phyloP scores from a whole-genome alignment of 306 rosid genomes.

The Heteromeles arbutifolia region DNA sequence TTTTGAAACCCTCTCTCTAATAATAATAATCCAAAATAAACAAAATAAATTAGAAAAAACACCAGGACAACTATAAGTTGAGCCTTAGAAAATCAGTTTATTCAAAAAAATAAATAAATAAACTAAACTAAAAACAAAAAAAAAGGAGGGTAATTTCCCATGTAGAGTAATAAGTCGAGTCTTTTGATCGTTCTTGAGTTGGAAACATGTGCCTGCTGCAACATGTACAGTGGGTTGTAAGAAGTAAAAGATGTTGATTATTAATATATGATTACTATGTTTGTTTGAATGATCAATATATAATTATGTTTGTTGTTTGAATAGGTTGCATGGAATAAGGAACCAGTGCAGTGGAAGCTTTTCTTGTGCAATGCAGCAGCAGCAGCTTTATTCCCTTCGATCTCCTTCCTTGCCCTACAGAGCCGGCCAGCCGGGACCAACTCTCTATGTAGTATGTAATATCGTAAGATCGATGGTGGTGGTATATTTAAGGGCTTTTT shows the following conservation, averaged over 20 bases:
- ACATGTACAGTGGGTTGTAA: constrained; percentile 41
- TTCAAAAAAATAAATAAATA: no score
- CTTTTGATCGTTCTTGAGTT: constrained; percentile 19
- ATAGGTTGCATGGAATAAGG: constrained; percentile 56
- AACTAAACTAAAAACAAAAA: background rate
- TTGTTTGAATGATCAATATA: constrained; percentile 51
- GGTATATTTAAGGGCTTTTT: constrained; percentile 29
- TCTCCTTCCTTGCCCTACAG: constrained; percentile 39
- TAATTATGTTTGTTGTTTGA: constrained; percentile 36
- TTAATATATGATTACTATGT: constrained; percentile 64
- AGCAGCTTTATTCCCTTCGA: constrained; percentile 53
- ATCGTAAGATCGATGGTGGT: background rate
- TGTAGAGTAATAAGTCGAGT: background rate
- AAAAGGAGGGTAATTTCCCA: background rate
- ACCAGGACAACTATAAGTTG: no score
- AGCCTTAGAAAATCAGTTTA: no score
- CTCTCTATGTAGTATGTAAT: constrained; percentile 22
- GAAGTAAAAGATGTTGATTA: constrained; percentile 69
- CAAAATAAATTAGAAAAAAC: no score
- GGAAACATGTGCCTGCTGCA: constrained; percentile 54
- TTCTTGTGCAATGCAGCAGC: constrained; percentile 6
- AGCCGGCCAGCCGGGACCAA: constrained; percentile 39
- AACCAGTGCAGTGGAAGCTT: constrained; percentile 57
- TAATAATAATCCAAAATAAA: no score
- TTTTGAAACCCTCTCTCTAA: no score